Percentiles rank a stretch among this genome's conserved stretches.
These are phyloP conservation scores for Chalciporus pseudorubinellus DNA, from an alignment of 768 basidiomycete genomes.

Conservation along the genomic window DNA sequence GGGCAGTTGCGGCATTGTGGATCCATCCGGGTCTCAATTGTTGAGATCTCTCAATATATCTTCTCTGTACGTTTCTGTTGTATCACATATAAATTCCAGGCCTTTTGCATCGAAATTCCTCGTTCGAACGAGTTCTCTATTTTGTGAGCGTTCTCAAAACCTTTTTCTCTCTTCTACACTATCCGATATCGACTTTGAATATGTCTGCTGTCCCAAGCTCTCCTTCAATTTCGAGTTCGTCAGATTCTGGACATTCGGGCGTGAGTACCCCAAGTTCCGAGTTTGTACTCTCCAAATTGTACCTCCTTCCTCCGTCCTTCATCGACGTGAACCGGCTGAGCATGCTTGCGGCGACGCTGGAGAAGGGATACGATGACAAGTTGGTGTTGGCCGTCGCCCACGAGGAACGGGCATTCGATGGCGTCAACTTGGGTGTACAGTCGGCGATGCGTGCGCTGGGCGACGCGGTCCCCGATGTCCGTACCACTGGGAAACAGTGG, in stretches of 20 bases:
- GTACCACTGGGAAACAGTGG: conserved; percentile 9
- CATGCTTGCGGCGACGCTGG: conserved; percentile 19
- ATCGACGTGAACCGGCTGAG: conserved; percentile 12
- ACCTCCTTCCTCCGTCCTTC: conserved; percentile 22
- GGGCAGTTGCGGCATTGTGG: no score
- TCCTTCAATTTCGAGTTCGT: conserved; percentile 6
- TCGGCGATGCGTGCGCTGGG: conserved; percentile 6
- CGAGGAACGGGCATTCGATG: background rate
- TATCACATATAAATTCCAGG: conserved; percentile 24
- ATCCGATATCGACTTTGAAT: no score
- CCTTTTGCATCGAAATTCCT: background rate
- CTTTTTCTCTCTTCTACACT: no score
- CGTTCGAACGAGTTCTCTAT: background rate
- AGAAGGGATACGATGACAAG: conserved; percentile 29
- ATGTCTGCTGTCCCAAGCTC: conserved; percentile 21
- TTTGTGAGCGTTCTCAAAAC: background rate
- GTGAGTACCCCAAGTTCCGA: conserved; percentile 28
- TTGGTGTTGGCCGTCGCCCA: conserved; percentile 25
- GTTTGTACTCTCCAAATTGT: conserved; percentile 16
- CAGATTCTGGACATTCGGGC: conserved; percentile 17
- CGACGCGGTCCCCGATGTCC: conserved; percentile 13
- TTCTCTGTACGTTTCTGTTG: conserved; percentile 21
- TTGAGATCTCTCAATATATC: conserved; percentile 12
- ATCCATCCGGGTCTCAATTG: background rate
- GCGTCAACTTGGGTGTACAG: conserved; percentile 6